Conservation (phyloP, 306 rosid genomes). For the Glycine soja region DNA sequence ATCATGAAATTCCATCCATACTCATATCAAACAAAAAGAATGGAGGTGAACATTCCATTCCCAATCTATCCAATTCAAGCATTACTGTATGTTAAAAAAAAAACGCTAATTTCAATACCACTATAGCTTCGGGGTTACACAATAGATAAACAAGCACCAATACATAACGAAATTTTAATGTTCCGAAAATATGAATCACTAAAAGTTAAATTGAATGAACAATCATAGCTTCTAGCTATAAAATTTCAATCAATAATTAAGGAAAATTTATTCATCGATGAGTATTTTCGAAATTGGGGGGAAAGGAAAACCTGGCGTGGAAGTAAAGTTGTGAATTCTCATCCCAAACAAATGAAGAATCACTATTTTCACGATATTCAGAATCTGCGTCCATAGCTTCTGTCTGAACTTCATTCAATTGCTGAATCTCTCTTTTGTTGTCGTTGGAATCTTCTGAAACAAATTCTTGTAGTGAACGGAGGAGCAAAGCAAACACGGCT, state of each 20-base stretch:
- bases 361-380: slow-evolving; percentile 42
- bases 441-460: background rate
- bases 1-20: background rate
- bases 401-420: background rate
- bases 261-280: background rate
- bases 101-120: background rate
- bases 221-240: background rate
- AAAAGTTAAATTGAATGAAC: background rate
- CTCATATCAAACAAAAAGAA: background rate
- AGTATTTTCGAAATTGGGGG: background rate
- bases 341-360: slow-evolving; percentile 78
- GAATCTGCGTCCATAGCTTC: slow-evolving; percentile 50
- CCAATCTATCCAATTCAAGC: background rate
- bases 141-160: background rate
- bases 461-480: background rate
- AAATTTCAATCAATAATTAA: background rate
- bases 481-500: background rate
- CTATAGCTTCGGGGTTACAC: background rate
- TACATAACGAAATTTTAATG: background rate
- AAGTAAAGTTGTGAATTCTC: slow-evolving; percentile 74
- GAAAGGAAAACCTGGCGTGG: slow-evolving; percentile 68
- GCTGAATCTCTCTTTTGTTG: background rate
- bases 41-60: background rate
- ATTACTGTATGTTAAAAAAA: background rate
- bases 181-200: background rate